phyloP scores from a whole-genome alignment of 2,329 filamentous ascomycete genomes.

The Paecilomyces fulvus region DNA sequence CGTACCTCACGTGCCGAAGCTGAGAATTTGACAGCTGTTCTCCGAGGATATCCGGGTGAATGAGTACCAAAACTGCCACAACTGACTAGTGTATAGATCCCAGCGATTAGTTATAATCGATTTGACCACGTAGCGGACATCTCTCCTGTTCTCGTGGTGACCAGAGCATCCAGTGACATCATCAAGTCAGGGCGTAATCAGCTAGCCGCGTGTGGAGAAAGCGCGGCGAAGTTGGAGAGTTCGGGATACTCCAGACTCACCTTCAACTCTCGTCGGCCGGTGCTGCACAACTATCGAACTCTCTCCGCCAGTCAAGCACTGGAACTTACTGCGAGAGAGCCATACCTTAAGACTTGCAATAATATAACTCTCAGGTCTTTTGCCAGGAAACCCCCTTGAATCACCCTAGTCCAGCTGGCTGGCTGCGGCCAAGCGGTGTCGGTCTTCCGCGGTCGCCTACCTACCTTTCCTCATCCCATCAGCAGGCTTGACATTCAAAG shows the following conservation, averaged over 20 bases:
- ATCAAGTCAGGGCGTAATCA: slow-evolving; percentile 5
- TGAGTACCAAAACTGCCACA: neutral
- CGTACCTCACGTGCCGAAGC: neutral
- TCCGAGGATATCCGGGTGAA: neutral
- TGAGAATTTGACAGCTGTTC: neutral
- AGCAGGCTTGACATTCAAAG: neutral
- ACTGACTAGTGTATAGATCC: neutral
- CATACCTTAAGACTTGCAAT: neutral
- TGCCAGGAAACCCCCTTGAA: neutral
- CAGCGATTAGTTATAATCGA: neutral
- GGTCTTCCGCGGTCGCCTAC: neutral
- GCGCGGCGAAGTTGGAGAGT: neutral
- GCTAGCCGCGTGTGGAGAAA: neutral
- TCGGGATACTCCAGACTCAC: neutral
- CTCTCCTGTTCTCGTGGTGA: neutral
- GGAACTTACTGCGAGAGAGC: neutral
- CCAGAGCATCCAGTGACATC: slow-evolving; percentile 15
- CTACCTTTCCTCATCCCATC: neutral
- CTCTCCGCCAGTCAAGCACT: neutral
- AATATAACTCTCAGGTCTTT: neutral
- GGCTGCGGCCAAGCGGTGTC: neutral
- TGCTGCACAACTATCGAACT: neutral
- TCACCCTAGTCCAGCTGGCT: neutral
- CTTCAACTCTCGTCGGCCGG: neutral
- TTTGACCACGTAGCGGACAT: neutral